These are phyloP conservation scores for Coniochaeta sp. DNA, from an alignment of 2,329 filamentous ascomycete genomes.

Conservation along the genomic window DNA sequence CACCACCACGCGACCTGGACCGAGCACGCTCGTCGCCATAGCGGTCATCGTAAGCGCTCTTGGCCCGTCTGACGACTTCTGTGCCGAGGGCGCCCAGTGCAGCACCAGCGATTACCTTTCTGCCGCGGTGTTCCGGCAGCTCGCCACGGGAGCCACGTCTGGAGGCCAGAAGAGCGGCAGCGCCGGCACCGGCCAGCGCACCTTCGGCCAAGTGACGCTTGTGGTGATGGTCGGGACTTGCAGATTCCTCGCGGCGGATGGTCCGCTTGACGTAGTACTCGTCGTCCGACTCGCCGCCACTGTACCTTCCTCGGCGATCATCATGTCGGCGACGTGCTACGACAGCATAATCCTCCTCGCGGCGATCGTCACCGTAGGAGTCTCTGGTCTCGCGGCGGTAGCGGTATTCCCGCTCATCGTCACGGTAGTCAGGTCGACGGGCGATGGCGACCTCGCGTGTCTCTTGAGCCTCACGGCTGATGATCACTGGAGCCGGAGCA, in stretches of 20 bases:
- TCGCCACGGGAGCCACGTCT: conserved; percentile 45
- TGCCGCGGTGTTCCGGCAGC: conserved; percentile 42
- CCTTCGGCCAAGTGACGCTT: conserved; percentile 57
- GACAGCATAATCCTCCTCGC: conserved; percentile 26
- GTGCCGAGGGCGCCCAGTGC: conserved; percentile 57
- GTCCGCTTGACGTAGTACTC: conserved; percentile 36
- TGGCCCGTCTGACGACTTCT: conserved; percentile 52
- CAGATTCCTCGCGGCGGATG: conserved; percentile 39
- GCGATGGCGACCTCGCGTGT: conserved; percentile 13
- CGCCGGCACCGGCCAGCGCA: conserved; percentile 56
- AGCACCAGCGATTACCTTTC: conserved; percentile 54
- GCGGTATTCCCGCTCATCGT: conserved; percentile 42
- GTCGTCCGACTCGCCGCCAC: conserved; percentile 31
- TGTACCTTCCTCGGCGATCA: conserved; percentile 28
- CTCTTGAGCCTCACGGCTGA: conserved; percentile 5
- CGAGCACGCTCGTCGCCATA: conserved; percentile 29
- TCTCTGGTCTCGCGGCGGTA: conserved; percentile 39
- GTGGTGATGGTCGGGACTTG: conserved; percentile 39
- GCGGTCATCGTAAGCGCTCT: conserved; percentile 53
- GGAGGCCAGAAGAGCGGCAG: conserved; percentile 51
- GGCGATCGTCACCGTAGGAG: conserved; percentile 26
- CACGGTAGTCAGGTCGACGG: conserved; percentile 20
- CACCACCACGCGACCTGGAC: conserved; percentile 20
- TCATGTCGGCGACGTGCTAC: conserved; percentile 20
- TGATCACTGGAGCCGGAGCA: conserved; percentile 35